phyloP scores from a whole-genome alignment of 192 early-diverging fungal genomes.

The Geranomyces michiganensis region DNA sequence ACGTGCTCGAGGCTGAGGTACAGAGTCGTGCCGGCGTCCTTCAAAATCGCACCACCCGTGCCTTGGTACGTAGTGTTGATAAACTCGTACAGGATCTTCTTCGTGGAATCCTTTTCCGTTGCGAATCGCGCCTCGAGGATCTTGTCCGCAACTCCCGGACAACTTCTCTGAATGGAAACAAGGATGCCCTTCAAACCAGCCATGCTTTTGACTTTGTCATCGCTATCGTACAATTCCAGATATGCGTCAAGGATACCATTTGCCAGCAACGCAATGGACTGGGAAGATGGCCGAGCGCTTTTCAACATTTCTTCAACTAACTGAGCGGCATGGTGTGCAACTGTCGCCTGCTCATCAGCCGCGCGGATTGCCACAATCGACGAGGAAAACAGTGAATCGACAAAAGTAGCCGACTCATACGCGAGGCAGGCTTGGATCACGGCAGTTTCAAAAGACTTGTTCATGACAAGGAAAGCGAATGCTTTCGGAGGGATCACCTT shows the following conservation, averaged over 20 bases:
- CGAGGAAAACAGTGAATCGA: slow-evolving; percentile 17
- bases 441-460: background rate
- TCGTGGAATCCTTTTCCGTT: background rate
- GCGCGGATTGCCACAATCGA: slow-evolving; percentile 1
- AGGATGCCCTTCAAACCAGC: background rate
- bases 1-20: slow-evolving; percentile 80
- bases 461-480: slow-evolving; percentile 1
- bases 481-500: slow-evolving; percentile 6
- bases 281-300: background rate
- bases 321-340: background rate
- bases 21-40: slow-evolving; percentile 75
- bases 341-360: background rate
- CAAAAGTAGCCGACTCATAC: slow-evolving; percentile 21
- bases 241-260: slow-evolving; percentile 9
- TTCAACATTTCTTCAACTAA: slow-evolving; percentile 16
- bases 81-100: slow-evolving; percentile 55
- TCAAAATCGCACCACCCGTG: slow-evolving; percentile 63
- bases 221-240: background rate
- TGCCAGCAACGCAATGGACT: background rate
- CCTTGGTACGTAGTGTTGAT: slow-evolving; percentile 59
- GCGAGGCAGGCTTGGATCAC: slow-evolving; percentile 7
- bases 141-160: slow-evolving; percentile 22
- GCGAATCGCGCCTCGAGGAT: slow-evolving; percentile 14
- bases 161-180: background rate
- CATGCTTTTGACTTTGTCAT: background rate